Evolutionary conservation across 2,329 filamentous ascomycete genomes (phyloP).

Genomic region (Colletotrichum sp.): DNA sequence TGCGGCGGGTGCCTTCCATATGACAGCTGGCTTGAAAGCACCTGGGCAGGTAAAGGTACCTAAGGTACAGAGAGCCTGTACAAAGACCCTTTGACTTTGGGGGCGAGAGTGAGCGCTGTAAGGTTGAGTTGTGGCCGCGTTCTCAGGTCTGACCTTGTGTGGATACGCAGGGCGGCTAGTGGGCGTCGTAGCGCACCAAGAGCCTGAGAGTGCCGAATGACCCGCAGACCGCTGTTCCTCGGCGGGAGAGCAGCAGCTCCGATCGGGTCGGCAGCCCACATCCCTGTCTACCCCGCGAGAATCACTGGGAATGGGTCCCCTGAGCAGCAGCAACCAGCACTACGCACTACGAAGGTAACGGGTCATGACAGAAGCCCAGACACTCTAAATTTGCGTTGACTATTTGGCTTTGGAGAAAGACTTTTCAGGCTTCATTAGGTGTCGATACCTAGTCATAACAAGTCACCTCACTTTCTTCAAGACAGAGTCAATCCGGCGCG

Average conservation of each 20-base stretch:
- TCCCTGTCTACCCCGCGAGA: slow-evolving; percentile 15
- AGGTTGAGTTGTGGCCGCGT: background rate
- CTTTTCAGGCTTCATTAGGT: background rate
- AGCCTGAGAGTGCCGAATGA: slow-evolving; percentile 5
- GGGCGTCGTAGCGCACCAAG: background rate
- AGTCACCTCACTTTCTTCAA: background rate
- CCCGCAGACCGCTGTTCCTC: slow-evolving; percentile 9
- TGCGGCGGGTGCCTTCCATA: background rate
- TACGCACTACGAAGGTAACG: background rate
- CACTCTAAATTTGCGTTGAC: background rate
- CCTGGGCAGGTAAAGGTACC: background rate
- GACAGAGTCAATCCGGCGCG: background rate
- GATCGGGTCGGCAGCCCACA: background rate
- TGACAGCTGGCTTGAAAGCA: slow-evolving; percentile 9
- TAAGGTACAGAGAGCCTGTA: too few relatives aligned
- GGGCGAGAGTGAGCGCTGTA: background rate
- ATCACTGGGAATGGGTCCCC: background rate
- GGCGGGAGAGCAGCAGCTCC: background rate
- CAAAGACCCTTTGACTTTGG: background rate
- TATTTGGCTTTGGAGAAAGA: background rate
- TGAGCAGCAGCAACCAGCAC: too few relatives aligned
- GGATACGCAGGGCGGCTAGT: background rate
- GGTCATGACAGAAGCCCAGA: background rate
- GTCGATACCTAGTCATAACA: background rate
- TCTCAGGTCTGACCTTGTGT: background rate